Base-by-base conservation (phyloP, 331 rosid genomes). In the Spiraea crenata region DNA sequence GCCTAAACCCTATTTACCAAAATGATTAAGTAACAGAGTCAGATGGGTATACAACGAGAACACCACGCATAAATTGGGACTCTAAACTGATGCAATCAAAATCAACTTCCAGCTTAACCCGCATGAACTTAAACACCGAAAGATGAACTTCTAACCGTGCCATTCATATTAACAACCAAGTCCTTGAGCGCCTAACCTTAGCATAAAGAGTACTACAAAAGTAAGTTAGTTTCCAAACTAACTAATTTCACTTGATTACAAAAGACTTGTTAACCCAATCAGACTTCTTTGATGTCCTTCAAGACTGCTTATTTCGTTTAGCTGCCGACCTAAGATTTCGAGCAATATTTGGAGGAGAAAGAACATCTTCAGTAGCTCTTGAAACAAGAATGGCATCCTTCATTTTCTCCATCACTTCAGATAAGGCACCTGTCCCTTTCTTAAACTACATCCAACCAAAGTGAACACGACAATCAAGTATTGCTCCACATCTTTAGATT, bases 371-470 rank as follows among this genome's bases (percentile, higher is more conserved):
- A 7, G 90, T 69, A 46, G 83, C 76, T 75, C 81, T 89, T n/a
- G 91, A 67, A 40, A 82, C 17, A 66, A 75, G 4, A 6, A 70
- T 25, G 55, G 76, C 69, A 66, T 82, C 98, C 82, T 86, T 92
- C 81, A 84, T 9, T 60, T 80, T 90, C 55, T 63, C 84, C 85
- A 79, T 47, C 57, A 70, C 70, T 54, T 80, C 91, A 47, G 74
- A 13, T 49, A 79, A 68, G 35, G 47, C 70, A 25, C 15, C 63
- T 45, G 38, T 72, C 67, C 86, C 82, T 42, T 69, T 85, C 85
- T 88, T 88, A 61, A 60, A 84, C 98, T 93, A 44, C 84, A 80
- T n/a, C 71, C 59, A 72, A 62, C 49, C 52, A 76, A 44, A 52
- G 55, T 3, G 39, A 20, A 39, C 45, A 54, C 50, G 38, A 41